Evolutionary conservation across 495 filamentous ascomycete genomes (phyloP).

Genomic region (Elaphomyces granulatus): DNA sequence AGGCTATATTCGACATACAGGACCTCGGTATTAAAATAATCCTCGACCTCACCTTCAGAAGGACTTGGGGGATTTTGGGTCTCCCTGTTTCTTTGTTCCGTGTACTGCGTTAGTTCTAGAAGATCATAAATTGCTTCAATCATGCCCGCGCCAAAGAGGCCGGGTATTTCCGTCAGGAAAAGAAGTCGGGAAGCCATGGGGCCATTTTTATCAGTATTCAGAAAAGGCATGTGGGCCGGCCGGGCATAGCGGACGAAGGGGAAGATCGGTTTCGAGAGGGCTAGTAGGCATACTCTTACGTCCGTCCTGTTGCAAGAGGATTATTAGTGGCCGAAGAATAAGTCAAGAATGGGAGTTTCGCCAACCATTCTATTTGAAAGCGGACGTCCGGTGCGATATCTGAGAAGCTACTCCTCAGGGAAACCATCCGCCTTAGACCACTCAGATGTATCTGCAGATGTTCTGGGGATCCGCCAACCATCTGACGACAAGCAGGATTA

Average conservation of each 20-base stretch:
- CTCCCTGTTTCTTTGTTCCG: conserved; percentile 5
- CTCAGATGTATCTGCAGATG: conserved; percentile 34
- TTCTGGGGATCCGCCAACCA: conserved; percentile 31
- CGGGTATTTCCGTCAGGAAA: conserved; percentile 25
- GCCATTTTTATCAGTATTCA: conserved; percentile 23
- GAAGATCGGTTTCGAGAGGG: conserved; percentile 32
- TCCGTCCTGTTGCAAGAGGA: conserved; percentile 22
- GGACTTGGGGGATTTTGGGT: neutral
- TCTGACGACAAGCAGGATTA: too few relatives aligned
- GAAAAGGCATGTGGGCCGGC: conserved; percentile 22
- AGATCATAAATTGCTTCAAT: conserved; percentile 26
- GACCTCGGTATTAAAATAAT: conserved; percentile 35
- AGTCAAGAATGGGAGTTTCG: neutral
- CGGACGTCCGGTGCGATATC: conserved; percentile 29
- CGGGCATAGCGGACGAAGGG: conserved; percentile 28
- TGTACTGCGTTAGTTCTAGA: conserved; percentile 25
- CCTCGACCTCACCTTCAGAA: conserved; percentile 23
- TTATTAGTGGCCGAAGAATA: conserved; percentile 5
- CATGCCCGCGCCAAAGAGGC: conserved; percentile 24
- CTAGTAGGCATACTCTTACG: conserved; percentile 33
- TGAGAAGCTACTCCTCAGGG: conserved; percentile 28
- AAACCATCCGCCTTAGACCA: conserved; percentile 33
- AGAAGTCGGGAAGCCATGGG: conserved; percentile 24
- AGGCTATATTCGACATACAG: conserved; percentile 31
- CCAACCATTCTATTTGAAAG: conserved; percentile 34